Evolutionary conservation across 1,284 basidiomycete species (phyloP).

Genomic region (Golubevia pallescens): DNA sequence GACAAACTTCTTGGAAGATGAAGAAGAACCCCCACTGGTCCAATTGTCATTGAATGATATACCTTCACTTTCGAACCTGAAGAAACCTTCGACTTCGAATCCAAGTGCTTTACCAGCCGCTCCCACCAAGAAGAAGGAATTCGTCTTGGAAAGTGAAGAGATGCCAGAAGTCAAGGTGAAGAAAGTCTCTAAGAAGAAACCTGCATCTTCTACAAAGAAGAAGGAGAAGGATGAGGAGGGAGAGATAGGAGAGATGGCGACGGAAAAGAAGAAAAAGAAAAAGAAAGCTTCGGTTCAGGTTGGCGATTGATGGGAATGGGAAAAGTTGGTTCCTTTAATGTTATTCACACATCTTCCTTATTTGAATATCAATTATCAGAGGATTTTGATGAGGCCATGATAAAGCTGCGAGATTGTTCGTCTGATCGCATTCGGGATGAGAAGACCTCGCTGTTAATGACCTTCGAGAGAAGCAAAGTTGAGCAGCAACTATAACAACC

Average conservation of each 20-base stretch:
- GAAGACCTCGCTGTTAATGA: no score
- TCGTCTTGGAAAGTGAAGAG: constrained; percentile 24
- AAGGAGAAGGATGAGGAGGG: neutral
- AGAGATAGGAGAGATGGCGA: neutral
- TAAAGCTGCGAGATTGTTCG: no score
- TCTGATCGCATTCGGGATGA: no score
- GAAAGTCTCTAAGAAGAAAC: neutral
- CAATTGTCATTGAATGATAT: neutral
- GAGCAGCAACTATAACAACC: no score
- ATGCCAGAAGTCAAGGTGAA: constrained; percentile 20
- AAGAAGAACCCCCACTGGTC: constrained; percentile 10
- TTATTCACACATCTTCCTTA: no score
- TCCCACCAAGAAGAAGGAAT: neutral
- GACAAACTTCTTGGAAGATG: constrained; percentile 13
- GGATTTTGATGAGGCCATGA: no score
- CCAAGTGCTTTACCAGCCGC: neutral
- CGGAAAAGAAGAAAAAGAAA: constrained; percentile 5
- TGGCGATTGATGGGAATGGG: no score
- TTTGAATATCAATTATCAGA: no score
- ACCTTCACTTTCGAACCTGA: constrained; percentile 1
- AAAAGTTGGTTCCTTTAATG: no score
- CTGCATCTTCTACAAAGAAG: neutral
- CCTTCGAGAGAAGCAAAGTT: no score
- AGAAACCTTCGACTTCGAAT: constrained; percentile 1
- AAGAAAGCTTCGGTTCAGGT: constrained; percentile 1